phyloP scores from a whole-genome alignment of 2,329 filamentous ascomycete genomes.

The Aspergillus quadrilineatus region DNA sequence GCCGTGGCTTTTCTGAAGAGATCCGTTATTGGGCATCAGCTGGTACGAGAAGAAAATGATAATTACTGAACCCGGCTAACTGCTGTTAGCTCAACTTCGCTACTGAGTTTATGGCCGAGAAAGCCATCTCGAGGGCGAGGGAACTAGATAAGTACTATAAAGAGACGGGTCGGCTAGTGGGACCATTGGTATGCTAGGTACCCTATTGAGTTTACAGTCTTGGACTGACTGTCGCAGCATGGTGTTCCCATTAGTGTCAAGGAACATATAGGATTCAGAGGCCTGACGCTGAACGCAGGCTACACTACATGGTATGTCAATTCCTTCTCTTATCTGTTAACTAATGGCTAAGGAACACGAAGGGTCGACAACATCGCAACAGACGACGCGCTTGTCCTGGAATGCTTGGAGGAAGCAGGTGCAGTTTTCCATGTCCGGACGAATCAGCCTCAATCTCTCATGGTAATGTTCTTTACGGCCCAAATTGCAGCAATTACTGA shows the following conservation, averaged over 20 bases:
- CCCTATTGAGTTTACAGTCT: neutral
- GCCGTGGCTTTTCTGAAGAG: slow-evolving; percentile 36
- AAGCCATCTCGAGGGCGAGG: slow-evolving; percentile 34
- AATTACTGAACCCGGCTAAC: neutral
- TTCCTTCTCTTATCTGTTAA: neutral
- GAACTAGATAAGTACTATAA: slow-evolving; percentile 33
- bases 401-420: slow-evolving; percentile 37
- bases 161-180: slow-evolving; percentile 46
- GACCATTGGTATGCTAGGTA: slow-evolving; percentile 39
- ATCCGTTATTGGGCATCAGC: slow-evolving; percentile 34
- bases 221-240: neutral
- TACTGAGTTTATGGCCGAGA: slow-evolving; percentile 40
- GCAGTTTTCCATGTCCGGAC: slow-evolving; percentile 47
- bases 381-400: slow-evolving; percentile 36
- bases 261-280: slow-evolving; percentile 61
- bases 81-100: slow-evolving; percentile 34
- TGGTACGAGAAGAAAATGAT: slow-evolving; percentile 23
- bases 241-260: slow-evolving; percentile 57
- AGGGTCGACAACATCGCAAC: slow-evolving; percentile 38
- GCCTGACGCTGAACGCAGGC: slow-evolving; percentile 38
- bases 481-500: slow-evolving; percentile 6
- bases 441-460: slow-evolving; percentile 43
- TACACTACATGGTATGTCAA: slow-evolving; percentile 35
- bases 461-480: slow-evolving; percentile 26
- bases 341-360: neutral